A percentile compares a stretch with the other conserved stretches of the same genome.
Evolutionary conservation across 75 land plant genomes (phyloP).

Genomic region (Chamaecyparis obtusa): DNA sequence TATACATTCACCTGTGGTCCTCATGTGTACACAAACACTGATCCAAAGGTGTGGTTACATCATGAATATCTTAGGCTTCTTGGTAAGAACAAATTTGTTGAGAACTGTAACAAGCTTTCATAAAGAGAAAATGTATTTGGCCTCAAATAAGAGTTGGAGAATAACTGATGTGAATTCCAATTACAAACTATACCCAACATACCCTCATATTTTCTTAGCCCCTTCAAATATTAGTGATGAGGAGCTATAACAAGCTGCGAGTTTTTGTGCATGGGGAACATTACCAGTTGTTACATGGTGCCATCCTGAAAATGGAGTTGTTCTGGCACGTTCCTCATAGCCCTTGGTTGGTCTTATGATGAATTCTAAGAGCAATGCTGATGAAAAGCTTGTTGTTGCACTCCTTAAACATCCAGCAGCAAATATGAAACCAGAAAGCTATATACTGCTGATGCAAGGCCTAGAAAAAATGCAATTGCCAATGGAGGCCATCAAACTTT

Average conservation of each 20-base stretch:
- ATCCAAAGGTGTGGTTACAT: conserved; percentile 64
- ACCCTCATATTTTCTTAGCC: conserved; percentile 79
- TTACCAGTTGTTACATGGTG: conserved; percentile 91
- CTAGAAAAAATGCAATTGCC: no score
- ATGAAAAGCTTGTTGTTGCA: no score
- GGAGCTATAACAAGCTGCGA: conserved; percentile 75
- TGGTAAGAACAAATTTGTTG: conserved; percentile 27
- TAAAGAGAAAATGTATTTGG: conserved; percentile 30
- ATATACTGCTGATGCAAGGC: no score
- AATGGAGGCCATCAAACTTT: no score
- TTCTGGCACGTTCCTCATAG: conserved; percentile 95
- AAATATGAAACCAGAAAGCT: no score
- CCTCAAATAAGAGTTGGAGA: conserved; percentile 71
- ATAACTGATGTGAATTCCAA: conserved; percentile 65
- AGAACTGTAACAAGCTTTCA: conserved; percentile 23
- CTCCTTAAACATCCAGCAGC: no score
- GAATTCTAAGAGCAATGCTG: conserved; percentile 88
- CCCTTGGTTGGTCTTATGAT: conserved; percentile 92
- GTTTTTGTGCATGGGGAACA: conserved; percentile 78
- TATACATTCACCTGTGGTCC: conserved; percentile 73
- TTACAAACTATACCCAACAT: conserved; percentile 76
- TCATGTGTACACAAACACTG: conserved; percentile 37
- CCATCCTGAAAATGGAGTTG: conserved; percentile 89
- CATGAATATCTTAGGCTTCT: conserved; percentile 79
- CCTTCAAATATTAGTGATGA: conserved; percentile 86